These are phyloP conservation scores for Oidium heveae DNA, from an alignment of 2,329 filamentous ascomycete species.

Conservation along the genomic window DNA sequence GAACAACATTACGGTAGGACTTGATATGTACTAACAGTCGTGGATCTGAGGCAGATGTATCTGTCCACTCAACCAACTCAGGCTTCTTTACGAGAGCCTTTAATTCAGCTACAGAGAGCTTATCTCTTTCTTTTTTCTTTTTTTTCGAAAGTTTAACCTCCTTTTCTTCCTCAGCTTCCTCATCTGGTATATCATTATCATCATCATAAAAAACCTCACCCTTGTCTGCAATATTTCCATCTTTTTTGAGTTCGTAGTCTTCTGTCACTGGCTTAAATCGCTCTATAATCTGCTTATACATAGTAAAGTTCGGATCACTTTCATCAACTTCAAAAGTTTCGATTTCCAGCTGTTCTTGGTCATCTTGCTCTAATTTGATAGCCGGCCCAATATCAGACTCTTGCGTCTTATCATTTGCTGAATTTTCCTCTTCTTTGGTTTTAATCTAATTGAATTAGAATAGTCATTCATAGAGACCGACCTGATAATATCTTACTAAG, in stretches of 20 bases:
- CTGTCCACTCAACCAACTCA: slow-evolving; percentile 93
- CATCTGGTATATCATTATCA: slow-evolving; percentile 65
- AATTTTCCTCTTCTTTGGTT: slow-evolving; percentile 5
- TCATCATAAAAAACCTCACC: slow-evolving; percentile 66
- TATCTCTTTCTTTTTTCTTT: slow-evolving; percentile 75
- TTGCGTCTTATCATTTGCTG: slow-evolving; percentile 13
- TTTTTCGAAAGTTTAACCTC: slow-evolving; percentile 71
- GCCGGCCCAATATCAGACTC: slow-evolving; percentile 16
- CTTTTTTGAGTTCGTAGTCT: slow-evolving; percentile 37
- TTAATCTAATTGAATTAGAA: not conserved
- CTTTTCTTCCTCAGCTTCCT: slow-evolving; percentile 43
- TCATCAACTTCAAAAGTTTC: slow-evolving; percentile 26
- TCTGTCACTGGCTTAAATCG: slow-evolving; percentile 46
- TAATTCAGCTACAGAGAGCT: slow-evolving; percentile 80
- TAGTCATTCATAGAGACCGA: not conserved
- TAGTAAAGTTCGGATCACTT: slow-evolving; percentile 54
- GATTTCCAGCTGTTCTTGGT: slow-evolving; percentile 19
- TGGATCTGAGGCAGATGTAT: slow-evolving; percentile 75
- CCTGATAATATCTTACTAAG: slow-evolving; percentile 19
- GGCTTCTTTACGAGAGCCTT: slow-evolving; percentile 80
- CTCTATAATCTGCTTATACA: slow-evolving; percentile 61
- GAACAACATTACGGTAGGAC: slow-evolving; percentile 80
- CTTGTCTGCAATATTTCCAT: slow-evolving; percentile 46
- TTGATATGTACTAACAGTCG: slow-evolving; percentile 83
- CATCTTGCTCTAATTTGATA: slow-evolving; percentile 11